Conservation (phyloP, 106 monocot species). For the Dioscorea zingiberensis region DNA sequence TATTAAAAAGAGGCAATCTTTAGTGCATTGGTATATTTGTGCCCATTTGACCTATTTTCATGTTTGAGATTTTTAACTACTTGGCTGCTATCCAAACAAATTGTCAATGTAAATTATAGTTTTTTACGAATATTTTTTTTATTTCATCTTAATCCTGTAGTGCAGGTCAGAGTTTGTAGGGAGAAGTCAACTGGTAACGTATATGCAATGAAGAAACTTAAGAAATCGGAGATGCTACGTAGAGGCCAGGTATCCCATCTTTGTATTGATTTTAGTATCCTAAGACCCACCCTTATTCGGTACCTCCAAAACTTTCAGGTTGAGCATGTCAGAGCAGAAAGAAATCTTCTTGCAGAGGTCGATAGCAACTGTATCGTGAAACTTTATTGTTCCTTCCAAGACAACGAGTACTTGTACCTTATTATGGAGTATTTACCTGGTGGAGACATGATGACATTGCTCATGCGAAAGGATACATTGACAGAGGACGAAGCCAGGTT, state of each 20-base stretch:
- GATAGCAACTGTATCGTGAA: slow-evolving; percentile 68
- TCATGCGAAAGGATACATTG: slow-evolving; percentile 90
- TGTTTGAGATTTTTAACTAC: too few relatives aligned
- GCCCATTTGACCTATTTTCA: too few relatives aligned
- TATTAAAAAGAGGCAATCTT: too few relatives aligned
- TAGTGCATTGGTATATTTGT: too few relatives aligned
- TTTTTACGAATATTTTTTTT: too few relatives aligned
- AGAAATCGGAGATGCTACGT: slow-evolving; percentile 77
- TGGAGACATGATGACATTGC: slow-evolving; percentile 95
- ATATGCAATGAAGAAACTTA: slow-evolving; percentile 79
- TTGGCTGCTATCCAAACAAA: too few relatives aligned
- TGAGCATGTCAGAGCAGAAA: slow-evolving; percentile 83
- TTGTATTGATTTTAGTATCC: slow-evolving; percentile 3
- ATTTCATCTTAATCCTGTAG: not conserved
- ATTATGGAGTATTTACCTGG: slow-evolving; percentile 97
- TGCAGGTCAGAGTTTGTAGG: slow-evolving; percentile 66
- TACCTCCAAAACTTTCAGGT: slow-evolving; percentile 24
- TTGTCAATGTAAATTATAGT: too few relatives aligned
- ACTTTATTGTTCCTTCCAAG: slow-evolving; percentile 71
- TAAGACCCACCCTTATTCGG: not conserved
- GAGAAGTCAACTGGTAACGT: slow-evolving; percentile 62
- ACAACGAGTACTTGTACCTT: slow-evolving; percentile 77
- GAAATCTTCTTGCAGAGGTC: slow-evolving; percentile 81
- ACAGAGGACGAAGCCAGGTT: slow-evolving; percentile 94
- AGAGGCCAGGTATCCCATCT: slow-evolving; percentile 48